Conservation (phyloP, 2,329 filamentous ascomycete genomes). For the Trichoderma brevicompactum region DNA sequence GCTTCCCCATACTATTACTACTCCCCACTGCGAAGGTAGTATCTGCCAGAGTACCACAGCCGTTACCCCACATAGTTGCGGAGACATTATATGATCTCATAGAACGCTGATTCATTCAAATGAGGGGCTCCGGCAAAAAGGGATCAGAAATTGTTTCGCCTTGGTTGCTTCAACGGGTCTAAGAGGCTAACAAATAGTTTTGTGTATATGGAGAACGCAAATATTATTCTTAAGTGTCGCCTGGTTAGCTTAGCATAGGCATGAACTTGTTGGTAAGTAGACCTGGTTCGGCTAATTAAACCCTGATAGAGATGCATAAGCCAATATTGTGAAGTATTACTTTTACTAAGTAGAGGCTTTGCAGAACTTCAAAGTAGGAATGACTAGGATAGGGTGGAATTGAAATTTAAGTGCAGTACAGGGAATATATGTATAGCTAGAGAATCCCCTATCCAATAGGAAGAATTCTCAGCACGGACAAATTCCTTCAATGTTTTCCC, state of each 20-base stretch:
- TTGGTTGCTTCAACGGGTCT: neutral
- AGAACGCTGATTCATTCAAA: neutral
- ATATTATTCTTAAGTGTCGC: too few relatives aligned
- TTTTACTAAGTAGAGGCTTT: neutral
- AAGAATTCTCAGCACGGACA: neutral
- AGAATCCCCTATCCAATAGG: constrained; percentile 4
- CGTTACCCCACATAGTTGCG: constrained; percentile 14
- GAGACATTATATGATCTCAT: neutral
- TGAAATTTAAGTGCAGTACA: neutral
- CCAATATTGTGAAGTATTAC: neutral
- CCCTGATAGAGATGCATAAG: neutral
- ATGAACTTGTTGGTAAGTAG: neutral
- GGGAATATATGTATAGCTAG: neutral
- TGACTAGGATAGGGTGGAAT: too few relatives aligned
- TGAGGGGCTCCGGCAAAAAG: constrained; percentile 24
- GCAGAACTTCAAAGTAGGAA: neutral
- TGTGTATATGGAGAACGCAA: too few relatives aligned
- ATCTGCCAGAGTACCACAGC: constrained; percentile 13
- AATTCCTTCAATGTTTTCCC: neutral
- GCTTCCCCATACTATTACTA: constrained; percentile 6
- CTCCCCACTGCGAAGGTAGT: constrained; percentile 2
- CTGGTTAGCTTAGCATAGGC: too few relatives aligned
- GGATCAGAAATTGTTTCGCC: neutral
- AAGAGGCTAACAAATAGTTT: too few relatives aligned
- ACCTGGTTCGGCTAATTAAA: neutral